phyloP scores from a whole-genome alignment of 768 basidiomycete genomes.

The Kwoniella sp. region DNA sequence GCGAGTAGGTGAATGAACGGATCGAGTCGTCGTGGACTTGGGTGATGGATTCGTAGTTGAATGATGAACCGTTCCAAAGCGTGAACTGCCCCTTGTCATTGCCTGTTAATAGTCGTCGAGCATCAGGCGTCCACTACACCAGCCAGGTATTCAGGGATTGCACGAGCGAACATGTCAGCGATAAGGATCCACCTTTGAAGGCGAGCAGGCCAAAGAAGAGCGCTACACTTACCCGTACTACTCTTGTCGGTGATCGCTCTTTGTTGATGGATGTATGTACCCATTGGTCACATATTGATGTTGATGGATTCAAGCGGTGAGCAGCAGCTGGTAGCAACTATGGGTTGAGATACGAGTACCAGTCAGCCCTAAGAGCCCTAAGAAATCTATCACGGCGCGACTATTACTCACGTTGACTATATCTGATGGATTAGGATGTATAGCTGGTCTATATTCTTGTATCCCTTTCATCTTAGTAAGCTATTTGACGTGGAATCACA shows the following conservation, averaged over 20 bases:
- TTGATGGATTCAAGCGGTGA: slow-evolving; percentile 86
- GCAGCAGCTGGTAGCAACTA: slow-evolving; percentile 93
- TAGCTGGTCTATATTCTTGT: slow-evolving; percentile 60
- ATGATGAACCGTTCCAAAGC: slow-evolving; percentile 96
- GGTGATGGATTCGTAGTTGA: slow-evolving; percentile 99
- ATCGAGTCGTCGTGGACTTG: slow-evolving; percentile 91
- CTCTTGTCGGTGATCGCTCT: slow-evolving; percentile 93
- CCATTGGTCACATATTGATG: slow-evolving; percentile 93
- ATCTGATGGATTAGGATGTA: slow-evolving; percentile 76
- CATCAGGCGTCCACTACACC: slow-evolving; percentile 98
- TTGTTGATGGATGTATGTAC: slow-evolving; percentile 99
- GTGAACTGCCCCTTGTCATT: slow-evolving; percentile 98
- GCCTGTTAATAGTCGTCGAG: slow-evolving; percentile 86
- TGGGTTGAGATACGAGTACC: background rate
- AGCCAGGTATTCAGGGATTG: background rate
- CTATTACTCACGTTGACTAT: slow-evolving; percentile 73
- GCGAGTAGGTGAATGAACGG: slow-evolving; percentile 83
- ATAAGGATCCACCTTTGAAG: background rate
- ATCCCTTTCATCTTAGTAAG: slow-evolving; percentile 51
- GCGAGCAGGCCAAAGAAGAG: background rate
- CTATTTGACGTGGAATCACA: background rate
- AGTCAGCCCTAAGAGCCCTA: background rate
- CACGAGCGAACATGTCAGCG: background rate
- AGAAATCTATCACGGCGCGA: background rate
- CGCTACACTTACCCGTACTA: slow-evolving; percentile 74